These are phyloP conservation scores for Mycena albidolilacea DNA, from an alignment of 768 basidiomycete species.

Conservation along the genomic window DNA sequence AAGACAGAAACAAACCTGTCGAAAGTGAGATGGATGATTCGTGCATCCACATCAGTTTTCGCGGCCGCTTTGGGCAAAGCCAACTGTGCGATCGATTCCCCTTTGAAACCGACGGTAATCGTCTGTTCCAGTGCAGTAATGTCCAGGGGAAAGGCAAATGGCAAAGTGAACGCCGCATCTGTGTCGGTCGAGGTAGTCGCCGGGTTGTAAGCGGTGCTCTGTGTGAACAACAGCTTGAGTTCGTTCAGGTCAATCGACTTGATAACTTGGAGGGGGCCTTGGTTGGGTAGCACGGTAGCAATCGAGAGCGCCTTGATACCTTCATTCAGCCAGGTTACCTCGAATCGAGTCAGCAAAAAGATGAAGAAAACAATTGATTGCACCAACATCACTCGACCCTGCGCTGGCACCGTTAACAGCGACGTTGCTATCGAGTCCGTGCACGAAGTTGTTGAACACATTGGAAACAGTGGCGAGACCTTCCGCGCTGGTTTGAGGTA, in stretches of 20 bases:
- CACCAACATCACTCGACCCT: constrained; percentile 67
- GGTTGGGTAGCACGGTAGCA: constrained; percentile 73
- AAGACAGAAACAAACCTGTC: constrained; percentile 36
- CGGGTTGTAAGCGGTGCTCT: constrained; percentile 70
- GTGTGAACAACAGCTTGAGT: constrained; percentile 71
- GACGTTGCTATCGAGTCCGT: constrained; percentile 74
- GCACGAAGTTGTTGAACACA: constrained; percentile 81
- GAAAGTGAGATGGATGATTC: constrained; percentile 76
- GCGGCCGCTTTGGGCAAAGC: constrained; percentile 70
- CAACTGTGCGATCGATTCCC: constrained; percentile 71
- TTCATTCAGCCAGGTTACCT: constrained; percentile 83
- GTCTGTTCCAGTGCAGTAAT: constrained; percentile 74
- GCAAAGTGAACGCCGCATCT: constrained; percentile 75
- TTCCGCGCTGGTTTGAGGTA: constrained; percentile 68
- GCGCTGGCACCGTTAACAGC: constrained; percentile 72
- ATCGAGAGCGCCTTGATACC: constrained; percentile 77
- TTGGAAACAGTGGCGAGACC: constrained; percentile 73
- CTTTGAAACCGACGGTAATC: constrained; percentile 66
- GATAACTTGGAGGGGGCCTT: constrained; percentile 73
- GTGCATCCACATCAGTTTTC: constrained; percentile 72
- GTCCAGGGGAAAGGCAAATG: constrained; percentile 80
- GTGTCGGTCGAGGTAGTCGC: constrained; percentile 71
- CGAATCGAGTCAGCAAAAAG: constrained; percentile 15
- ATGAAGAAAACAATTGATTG: not conserved
- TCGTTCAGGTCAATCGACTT: constrained; percentile 74